Conservation (phyloP, 2,329 filamentous ascomycete species). For the Hymenoscyphus infarciens region DNA sequence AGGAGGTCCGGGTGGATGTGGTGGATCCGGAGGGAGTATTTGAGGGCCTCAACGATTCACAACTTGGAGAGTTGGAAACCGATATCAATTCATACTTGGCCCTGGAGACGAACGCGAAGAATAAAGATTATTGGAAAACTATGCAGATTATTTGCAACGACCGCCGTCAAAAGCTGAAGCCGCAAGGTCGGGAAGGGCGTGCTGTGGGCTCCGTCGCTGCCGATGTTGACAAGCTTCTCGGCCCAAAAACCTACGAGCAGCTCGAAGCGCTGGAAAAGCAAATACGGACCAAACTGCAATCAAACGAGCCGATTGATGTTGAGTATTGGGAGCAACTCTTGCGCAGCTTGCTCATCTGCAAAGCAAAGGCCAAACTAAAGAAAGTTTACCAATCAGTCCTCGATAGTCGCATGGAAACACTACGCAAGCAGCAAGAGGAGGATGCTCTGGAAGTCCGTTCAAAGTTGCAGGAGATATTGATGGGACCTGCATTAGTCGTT, state of each 20-base stretch:
- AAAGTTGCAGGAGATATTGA: constrained; percentile 50
- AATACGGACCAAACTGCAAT: constrained; percentile 79
- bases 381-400: constrained; percentile 75
- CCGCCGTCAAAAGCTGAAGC: constrained; percentile 61
- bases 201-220: constrained; percentile 77
- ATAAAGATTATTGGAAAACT: constrained; percentile 89
- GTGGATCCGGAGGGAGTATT: constrained; percentile 80
- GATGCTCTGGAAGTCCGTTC: constrained; percentile 56
- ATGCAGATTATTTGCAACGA: constrained; percentile 82
- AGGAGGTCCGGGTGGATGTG: constrained; percentile 67
- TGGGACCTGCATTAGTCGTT: constrained; percentile 32
- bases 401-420: constrained; percentile 60
- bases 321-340: constrained; percentile 98
- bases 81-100: constrained; percentile 79
- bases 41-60: constrained; percentile 61
- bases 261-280: constrained; percentile 83
- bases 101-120: constrained; percentile 73
- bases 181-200: constrained; percentile 58
- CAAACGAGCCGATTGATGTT: constrained; percentile 82
- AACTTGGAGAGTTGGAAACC: constrained; percentile 73
- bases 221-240: constrained; percentile 84
- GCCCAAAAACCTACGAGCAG: constrained; percentile 81
- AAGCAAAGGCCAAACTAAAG: constrained; percentile 80
- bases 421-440: constrained; percentile 65
- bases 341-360: constrained; percentile 81